phyloP scores from a whole-genome alignment of 306 rosid genomes.

The Trichosanthes cucumerina region DNA sequence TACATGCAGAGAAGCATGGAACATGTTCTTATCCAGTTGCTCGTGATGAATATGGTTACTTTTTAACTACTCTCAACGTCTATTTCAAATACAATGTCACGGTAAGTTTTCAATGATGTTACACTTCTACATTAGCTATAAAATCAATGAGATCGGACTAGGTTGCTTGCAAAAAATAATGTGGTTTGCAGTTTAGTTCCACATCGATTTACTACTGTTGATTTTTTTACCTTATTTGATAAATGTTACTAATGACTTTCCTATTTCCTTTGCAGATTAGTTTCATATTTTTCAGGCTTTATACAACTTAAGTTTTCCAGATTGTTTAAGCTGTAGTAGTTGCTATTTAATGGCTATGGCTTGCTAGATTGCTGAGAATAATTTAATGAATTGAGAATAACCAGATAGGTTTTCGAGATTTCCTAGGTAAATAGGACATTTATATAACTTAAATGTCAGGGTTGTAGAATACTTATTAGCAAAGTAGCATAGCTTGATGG shows the following conservation, averaged over 20 bases:
- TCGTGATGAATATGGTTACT: slow-evolving; percentile 65
- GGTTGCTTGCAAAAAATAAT: background rate
- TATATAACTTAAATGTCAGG: background rate
- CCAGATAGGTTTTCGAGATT: background rate
- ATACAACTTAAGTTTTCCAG: background rate
- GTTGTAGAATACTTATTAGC: background rate
- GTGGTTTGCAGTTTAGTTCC: background rate
- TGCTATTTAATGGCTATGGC: slow-evolving; percentile 4
- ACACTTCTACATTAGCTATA: background rate
- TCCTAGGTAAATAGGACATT: background rate
- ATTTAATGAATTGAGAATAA: background rate
- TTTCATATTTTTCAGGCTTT: background rate
- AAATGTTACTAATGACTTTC: background rate
- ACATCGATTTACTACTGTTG: background rate
- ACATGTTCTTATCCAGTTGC: slow-evolving; percentile 71
- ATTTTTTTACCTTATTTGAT: background rate
- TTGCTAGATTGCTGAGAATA: background rate
- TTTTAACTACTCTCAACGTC: slow-evolving; percentile 53
- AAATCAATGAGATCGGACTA: background rate
- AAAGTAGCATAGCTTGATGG: background rate
- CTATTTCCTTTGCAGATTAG: background rate
- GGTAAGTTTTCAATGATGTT: slow-evolving; percentile 36
- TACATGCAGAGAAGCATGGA: slow-evolving; percentile 87
- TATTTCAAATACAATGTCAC: slow-evolving; percentile 87
- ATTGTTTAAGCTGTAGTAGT: background rate